phyloP scores from a whole-genome alignment of 148 eudicot genomes.

The Chenopodium suecicum region DNA sequence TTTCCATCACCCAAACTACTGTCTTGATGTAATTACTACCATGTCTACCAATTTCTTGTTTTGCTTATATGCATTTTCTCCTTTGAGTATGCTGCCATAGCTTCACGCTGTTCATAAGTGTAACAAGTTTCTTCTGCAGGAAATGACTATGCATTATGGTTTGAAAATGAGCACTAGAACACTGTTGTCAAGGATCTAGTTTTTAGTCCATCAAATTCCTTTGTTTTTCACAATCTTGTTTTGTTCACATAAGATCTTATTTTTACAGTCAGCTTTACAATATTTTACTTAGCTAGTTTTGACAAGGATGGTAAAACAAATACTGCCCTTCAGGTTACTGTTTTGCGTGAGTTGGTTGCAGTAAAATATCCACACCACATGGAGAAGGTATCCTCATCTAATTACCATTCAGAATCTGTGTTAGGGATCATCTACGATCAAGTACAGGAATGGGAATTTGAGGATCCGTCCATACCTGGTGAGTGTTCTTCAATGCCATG shows the following conservation, averaged over 20 bases:
- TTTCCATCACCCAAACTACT: background rate
- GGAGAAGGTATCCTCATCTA: conserved; percentile 24
- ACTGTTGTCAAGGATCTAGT: background rate
- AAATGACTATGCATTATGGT: no score
- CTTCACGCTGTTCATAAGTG: no score
- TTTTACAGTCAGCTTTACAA: background rate
- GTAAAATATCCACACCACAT: conserved; percentile 56
- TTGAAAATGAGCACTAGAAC: no score
- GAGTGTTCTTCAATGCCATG: background rate
- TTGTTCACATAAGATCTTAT: background rate
- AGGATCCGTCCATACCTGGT: conserved; percentile 32
- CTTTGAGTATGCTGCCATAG: background rate
- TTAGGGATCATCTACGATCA: conserved; percentile 52
- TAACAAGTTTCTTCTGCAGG: background rate
- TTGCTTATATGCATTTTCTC: background rate
- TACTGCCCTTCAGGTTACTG: conserved; percentile 35
- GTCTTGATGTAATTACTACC: background rate
- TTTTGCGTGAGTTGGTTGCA: conserved; percentile 40
- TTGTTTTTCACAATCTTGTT: background rate
- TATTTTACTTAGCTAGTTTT: background rate
- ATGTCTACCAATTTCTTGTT: conserved; percentile 1
- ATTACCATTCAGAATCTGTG: conserved; percentile 52
- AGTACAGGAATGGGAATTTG: conserved; percentile 19
- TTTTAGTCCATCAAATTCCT: background rate
- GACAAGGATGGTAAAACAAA: background rate